Evolutionary conservation across 805 yeast genomes (phyloP).

Genomic region (Teunomyces tritomae): DNA sequence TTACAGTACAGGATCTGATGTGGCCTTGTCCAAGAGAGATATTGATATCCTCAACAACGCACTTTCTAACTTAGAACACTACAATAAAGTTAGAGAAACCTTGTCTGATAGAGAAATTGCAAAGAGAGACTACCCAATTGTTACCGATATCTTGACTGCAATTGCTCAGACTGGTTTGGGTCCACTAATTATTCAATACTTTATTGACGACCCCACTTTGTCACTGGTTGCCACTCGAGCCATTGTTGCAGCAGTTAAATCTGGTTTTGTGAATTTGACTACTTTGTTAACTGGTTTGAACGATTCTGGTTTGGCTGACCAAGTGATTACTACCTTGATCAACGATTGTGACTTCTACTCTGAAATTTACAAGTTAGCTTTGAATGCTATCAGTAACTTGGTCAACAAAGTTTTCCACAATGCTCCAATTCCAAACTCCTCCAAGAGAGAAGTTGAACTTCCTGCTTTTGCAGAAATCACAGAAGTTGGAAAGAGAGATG

Average conservation of each 20-base stretch:
- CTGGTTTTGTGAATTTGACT: conserved; percentile 30
- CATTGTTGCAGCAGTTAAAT: conserved; percentile 27
- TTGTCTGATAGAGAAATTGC: conserved; percentile 21
- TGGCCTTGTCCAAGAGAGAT: conserved; percentile 20
- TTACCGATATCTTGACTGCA: conserved; percentile 38
- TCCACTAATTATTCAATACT: conserved; percentile 31
- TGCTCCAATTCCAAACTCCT: neutral
- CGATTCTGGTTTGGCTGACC: conserved; percentile 41
- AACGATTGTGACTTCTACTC: conserved; percentile 39
- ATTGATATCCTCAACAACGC: conserved; percentile 21
- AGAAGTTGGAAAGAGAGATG: conserved; percentile 7
- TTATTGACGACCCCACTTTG: conserved; percentile 32
- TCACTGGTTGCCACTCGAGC: conserved; percentile 27
- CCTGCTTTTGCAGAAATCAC: neutral
- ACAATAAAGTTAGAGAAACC: conserved; percentile 29
- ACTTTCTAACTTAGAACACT: conserved; percentile 26
- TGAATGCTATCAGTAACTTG: conserved; percentile 29
- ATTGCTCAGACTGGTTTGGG: conserved; percentile 37
- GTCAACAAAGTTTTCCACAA: conserved; percentile 10
- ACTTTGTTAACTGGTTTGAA: conserved; percentile 39
- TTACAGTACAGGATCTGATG: conserved; percentile 8
- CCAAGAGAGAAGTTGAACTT: conserved; percentile 19
- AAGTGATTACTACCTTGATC: conserved; percentile 34
- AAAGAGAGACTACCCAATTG: conserved; percentile 38
- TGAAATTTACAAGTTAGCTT: conserved; percentile 37